Evolutionary conservation across 129 eudicot genomes (phyloP), one percentile per base, ranked within the genome.

Genomic region (Daucus carota): DNA sequence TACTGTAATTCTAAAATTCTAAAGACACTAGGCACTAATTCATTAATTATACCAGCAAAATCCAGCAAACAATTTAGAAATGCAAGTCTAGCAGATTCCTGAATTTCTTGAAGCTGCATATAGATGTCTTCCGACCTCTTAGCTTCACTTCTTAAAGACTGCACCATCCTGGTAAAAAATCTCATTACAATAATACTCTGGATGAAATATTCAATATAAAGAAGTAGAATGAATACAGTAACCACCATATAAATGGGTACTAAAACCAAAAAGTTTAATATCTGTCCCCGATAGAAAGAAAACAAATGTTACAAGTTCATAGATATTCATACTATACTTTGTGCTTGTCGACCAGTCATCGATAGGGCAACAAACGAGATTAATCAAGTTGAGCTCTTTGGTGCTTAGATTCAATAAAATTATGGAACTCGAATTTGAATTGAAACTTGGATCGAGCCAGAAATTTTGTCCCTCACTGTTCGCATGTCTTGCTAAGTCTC

Each of bases 21-120:
- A 36, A 62, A 38, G 41, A 63, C 22, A 18, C 11, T 46, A 73
- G 74, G 76, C 16, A 29, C 57, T 38, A 65, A 75, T 28, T 68
- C 57, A 45, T 79, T 52, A 70, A 78, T 54, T 86, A 28, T 87
- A 94, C 98, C 98, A 87, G 92, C 89, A 82, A 94, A 91, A 89
- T 91, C 89, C 60, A 91, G 87, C 80, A 91, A 80, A 86, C 96
- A 94, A 86, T 94, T 94, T 79, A 94, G 73, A 79, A 91, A 88
- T 65, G 97, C 87, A 80, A 91, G 86, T 78, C 97, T 89, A 76
- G 92, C 92, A 82, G 98, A 89, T 81, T 94, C 98, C 70, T 89
- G 98, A 75, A 91, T 87, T 86, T 89, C 97, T 85, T 83, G 97
- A 81, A 91, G 88, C 72, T 89, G 92, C 78, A 81, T 75, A 86